Base-by-base conservation (phyloP, 2,329 filamentous ascomycete species). In the Fusarium irregulare region DNA sequence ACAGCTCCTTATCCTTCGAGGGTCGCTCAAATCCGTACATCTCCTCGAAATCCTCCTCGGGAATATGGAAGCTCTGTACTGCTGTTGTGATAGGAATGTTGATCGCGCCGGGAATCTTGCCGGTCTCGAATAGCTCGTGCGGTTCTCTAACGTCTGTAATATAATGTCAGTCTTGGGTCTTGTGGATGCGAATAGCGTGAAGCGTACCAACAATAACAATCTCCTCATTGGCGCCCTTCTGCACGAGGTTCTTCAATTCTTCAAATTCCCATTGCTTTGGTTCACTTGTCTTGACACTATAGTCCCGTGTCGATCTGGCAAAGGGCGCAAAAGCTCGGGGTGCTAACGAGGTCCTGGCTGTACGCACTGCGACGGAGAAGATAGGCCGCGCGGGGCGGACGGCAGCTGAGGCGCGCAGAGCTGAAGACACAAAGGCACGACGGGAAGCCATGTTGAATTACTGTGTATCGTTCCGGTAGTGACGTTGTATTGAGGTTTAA, bases 31-130 rank as follows among this genome's bases (percentile, higher is more conserved):
- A 97, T 6, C 93, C 94, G 80, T 93, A 94, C 18, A 91, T 83
- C 64, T 93, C 92, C 77, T 92, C 87, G 77, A 98, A 98, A 69
- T 97, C 94, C 14, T 93, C 91, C 1, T 86, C 84, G 0, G 85
- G 78, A 10, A 98, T 86, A 79, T 94, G 91, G 75, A 97, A 90
- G 63, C 91, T 91, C 79, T 98, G 94, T 2, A 94, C 90, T 44
- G 89, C 86, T 8, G 90, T 91, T 10, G 85, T 87, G 68, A 98
- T 86, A 53, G 96, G 95, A 50, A 99, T 88, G 83, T 95, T 95
- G 75, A 95, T 82, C 2, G 94, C 90, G 47, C 87, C 87, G 2
- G 96, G 96, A 76, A 99, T 98, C 67, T 83, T 87, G 70, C 92
- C 92, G 11, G 87, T 88, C 9, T 83, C 78, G 53, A 80, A 73